phyloP scores from a whole-genome alignment of 1,139 yeast genomes.

The Candida tetrigidarum region DNA sequence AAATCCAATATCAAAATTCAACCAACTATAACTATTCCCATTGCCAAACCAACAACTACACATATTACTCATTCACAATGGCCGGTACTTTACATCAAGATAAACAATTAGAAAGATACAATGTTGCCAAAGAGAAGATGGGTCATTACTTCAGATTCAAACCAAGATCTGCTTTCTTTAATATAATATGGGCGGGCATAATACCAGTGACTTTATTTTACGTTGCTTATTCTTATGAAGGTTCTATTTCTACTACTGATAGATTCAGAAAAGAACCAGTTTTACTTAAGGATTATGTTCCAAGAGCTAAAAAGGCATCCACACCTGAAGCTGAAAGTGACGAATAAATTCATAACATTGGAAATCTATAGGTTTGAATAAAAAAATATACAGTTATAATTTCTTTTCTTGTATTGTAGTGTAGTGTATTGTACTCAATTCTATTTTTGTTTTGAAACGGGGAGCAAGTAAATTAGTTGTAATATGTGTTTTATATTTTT shows the following conservation, averaged over 20 bases:
- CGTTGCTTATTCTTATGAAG: conserved; percentile 44
- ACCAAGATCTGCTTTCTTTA: conserved; percentile 42
- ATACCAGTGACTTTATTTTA: conserved; percentile 43
- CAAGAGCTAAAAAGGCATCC: conserved; percentile 43
- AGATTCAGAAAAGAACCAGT: conserved; percentile 41
- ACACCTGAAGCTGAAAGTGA: not conserved
- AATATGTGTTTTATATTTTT: not conserved
- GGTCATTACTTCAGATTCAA: conserved; percentile 52
- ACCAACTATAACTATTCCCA: not conserved
- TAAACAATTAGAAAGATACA: conserved; percentile 47
- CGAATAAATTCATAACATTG: not conserved
- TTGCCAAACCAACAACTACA: not conserved
- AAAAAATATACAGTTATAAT: conserved; percentile 2
- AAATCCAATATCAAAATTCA: not conserved
- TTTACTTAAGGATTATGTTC: conserved; percentile 45
- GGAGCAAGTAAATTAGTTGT: not conserved
- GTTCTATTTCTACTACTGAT: conserved; percentile 37
- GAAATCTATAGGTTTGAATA: not conserved
- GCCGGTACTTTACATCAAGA: conserved; percentile 53
- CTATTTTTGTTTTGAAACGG: not conserved
- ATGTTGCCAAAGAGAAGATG: conserved; percentile 44
- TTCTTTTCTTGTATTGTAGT: too few relatives aligned
- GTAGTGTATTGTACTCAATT: too few relatives aligned
- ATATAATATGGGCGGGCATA: conserved; percentile 40
- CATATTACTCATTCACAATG: conserved; percentile 24